Evolutionary conservation across 2,329 filamentous ascomycete species (phyloP).

Genomic region (Diaporthe australafricana): DNA sequence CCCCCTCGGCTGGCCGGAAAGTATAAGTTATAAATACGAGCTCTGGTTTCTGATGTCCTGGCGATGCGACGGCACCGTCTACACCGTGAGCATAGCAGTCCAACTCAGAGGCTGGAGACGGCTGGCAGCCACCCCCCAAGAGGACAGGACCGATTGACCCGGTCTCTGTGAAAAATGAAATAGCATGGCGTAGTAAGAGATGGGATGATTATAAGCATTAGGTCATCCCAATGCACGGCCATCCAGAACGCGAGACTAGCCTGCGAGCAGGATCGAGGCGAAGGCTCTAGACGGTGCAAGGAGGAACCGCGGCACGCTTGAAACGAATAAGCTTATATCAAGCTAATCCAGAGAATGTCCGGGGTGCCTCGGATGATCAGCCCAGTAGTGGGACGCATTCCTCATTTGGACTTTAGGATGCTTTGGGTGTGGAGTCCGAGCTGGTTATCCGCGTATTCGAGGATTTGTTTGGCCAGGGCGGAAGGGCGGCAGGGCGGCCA

Average conservation of each 20-base stretch:
- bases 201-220: not conserved
- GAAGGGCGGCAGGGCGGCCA: not conserved
- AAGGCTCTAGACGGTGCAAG: not conserved
- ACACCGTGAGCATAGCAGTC: not conserved
- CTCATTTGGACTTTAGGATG: conserved; percentile 10
- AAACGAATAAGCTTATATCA: conserved; percentile 28
- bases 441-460: conserved; percentile 1
- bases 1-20: not conserved
- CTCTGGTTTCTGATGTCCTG: not conserved
- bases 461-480: conserved; percentile 2
- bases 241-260: conserved; percentile 1
- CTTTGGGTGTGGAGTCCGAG: conserved; percentile 1
- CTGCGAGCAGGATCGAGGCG: not conserved
- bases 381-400: conserved; percentile 2
- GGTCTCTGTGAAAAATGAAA: not conserved
- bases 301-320: conserved; percentile 5
- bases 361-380: conserved; percentile 17
- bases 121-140: too few relatives aligned
- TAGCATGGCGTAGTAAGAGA: not conserved
- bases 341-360: conserved; percentile 1
- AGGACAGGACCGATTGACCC: not conserved
- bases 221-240: not conserved
- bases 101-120: not conserved
- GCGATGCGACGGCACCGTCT: not conserved
- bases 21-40: conserved; percentile 11